Base-by-base conservation (phyloP, 805 yeast genomes). In the Lipomyces japonicus region DNA sequence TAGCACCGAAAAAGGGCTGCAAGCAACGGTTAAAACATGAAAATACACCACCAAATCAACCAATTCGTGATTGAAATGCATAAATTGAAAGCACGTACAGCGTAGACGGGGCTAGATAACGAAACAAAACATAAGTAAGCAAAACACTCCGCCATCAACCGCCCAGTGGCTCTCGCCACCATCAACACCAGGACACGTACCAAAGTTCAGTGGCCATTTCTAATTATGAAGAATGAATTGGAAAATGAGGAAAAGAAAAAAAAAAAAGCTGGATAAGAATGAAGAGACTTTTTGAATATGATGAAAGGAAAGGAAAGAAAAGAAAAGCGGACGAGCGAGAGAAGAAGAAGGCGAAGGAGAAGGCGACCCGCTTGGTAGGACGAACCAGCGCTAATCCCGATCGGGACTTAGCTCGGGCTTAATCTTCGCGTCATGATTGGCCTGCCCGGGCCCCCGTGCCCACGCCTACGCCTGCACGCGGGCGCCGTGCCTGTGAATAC, bases 1-100 rank as follows among this genome's bases (percentile, higher is more conserved):
- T 87, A 62, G 97, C 91, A 67, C 99, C 99, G 73, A 93, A 93
- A 79, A 93, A 93, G 70, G 99, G 98, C 71, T 79, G 75, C 42
- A 14, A 30, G 14, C 18, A 16, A 12, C 12, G 21, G 35, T 22
- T 19, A 39, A 46, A 18, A n/a, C 21, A 37, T 21, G 14, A 12
- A 35, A 31, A 9, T 25, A 16, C 38, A 24, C 25, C 21, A 19
- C 12, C 4, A 7, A n/a, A 3, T 12, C 38, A 24, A 10, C 31
- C 39, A 19, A 34, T 7, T 25, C 41, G 24, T n/a, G 21, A 19
- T 9, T 26, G 16, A 23, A 39, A 30, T n/a, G 30, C n/a, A 26
- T 18, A 4, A 39, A 3, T 23, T 28, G 5, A 26, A 1, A 22
- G 7, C n/a, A 66, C 76, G 35, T 71, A 72, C 76, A 65, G 86